Percentiles rank a stretch among this genome's conserved stretches.
phyloP scores from a whole-genome alignment of 176 grass and related monocot species.

The Dactylis glomerata region DNA sequence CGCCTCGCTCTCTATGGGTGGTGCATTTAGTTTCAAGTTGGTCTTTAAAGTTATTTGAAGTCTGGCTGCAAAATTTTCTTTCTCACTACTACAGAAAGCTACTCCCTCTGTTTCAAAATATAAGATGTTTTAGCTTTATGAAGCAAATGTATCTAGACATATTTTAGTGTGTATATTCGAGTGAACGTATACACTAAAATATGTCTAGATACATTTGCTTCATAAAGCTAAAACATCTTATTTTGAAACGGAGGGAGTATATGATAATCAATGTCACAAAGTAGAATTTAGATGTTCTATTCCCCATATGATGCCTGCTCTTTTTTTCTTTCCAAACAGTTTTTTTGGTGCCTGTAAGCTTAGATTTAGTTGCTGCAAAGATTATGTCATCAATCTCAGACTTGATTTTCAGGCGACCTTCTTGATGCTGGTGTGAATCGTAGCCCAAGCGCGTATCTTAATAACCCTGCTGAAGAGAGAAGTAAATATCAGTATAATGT shows the following conservation, averaged over 20 bases:
- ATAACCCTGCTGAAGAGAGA: slow-evolving; percentile 76
- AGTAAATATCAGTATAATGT: slow-evolving; percentile 73
- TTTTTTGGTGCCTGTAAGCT: neutral
- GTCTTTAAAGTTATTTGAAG: neutral
- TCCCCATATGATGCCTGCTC: neutral
- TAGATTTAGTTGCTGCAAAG: slow-evolving; percentile 2
- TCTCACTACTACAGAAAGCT: neutral
- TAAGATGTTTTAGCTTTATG: no score
- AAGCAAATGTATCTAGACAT: no score
- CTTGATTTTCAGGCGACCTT: slow-evolving; percentile 74
- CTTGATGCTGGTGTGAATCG: slow-evolving; percentile 87
- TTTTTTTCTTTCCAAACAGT: neutral
- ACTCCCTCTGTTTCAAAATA: no score
- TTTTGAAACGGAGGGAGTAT: no score
- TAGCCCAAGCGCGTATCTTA: slow-evolving; percentile 88
- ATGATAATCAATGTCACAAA: neutral
- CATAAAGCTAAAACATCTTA: no score
- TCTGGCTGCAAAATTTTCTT: neutral
- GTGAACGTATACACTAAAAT: no score
- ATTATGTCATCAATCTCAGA: neutral
- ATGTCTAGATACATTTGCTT: no score
- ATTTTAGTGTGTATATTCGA: no score
- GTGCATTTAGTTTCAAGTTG: slow-evolving; percentile 16
- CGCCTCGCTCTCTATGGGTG: neutral
- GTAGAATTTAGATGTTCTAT: slow-evolving; percentile 8